These are phyloP conservation scores for Parietaria judaica DNA, from an alignment of 306 rosid species.

Conservation along the genomic window DNA sequence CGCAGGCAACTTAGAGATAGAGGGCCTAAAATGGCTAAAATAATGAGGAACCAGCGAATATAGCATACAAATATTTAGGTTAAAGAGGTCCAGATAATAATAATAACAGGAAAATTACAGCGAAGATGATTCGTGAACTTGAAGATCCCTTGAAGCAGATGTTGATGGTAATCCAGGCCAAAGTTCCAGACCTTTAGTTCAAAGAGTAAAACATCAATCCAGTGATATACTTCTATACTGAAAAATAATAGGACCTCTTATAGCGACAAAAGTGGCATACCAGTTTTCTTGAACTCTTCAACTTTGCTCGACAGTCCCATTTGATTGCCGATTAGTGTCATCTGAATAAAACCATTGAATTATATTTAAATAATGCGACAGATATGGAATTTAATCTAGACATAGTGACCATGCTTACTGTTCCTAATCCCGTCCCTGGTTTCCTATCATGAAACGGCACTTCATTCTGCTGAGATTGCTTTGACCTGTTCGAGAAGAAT, in stretches of 20 bases:
- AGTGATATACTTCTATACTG: background rate
- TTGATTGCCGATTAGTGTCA: slow-evolving; percentile 14
- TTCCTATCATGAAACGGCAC: slow-evolving; percentile 24
- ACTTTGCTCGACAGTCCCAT: slow-evolving; percentile 21
- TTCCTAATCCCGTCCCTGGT: slow-evolving; percentile 24
- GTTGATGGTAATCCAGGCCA: slow-evolving; percentile 37
- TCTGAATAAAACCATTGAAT: slow-evolving; percentile 29
- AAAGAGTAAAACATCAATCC: slow-evolving; percentile 5
- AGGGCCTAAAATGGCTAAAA: slow-evolving; percentile 22
- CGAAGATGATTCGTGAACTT: slow-evolving; percentile 5
- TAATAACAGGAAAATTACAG: slow-evolving; percentile 17
- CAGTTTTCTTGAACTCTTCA: slow-evolving; percentile 30
- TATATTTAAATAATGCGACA: slow-evolving; percentile 5
- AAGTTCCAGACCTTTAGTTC: slow-evolving; percentile 22
- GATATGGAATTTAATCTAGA: background rate
- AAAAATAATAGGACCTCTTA: background rate
- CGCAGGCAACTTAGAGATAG: slow-evolving; percentile 20
- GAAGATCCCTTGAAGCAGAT: slow-evolving; percentile 8
- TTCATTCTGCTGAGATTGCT: slow-evolving; percentile 22
- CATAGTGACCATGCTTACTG: slow-evolving; percentile 21
- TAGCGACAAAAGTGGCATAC: slow-evolving; percentile 12
- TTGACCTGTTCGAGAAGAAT: slow-evolving; percentile 26
- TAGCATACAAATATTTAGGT: background rate
- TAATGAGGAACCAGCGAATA: background rate
- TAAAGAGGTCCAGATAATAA: slow-evolving; percentile 6